Evolutionary conservation across 305 asterid species (phyloP).

Genomic region (Lippia alba): DNA sequence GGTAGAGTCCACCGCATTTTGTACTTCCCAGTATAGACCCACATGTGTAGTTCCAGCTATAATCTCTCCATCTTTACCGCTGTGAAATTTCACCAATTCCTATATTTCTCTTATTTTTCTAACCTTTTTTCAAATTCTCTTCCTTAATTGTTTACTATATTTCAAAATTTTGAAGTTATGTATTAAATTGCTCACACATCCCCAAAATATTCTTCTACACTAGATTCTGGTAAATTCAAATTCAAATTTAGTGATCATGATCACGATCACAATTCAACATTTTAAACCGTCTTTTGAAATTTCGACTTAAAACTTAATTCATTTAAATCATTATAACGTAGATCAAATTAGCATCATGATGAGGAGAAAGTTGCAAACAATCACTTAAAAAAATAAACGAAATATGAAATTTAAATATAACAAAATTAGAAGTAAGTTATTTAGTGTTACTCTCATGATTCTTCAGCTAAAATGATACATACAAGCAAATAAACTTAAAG

Average conservation of each 20-base stretch:
- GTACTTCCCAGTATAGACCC: constrained; percentile 25
- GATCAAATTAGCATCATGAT: no score
- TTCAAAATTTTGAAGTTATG: constrained; percentile 43
- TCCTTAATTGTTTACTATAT: constrained; percentile 25
- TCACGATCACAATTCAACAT: neutral
- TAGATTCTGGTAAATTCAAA: constrained; percentile 9
- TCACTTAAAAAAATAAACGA: no score
- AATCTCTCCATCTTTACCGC: constrained; percentile 55
- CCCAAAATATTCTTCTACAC: constrained; percentile 30
- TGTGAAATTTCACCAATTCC: constrained; percentile 40
- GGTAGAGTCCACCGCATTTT: constrained; percentile 31
- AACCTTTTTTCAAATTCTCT: constrained; percentile 27
- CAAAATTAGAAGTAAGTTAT: no score
- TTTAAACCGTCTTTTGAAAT: no score
- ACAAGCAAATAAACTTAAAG: no score
- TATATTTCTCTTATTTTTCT: constrained; percentile 30
- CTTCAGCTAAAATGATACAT: no score
- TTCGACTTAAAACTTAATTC: no score
- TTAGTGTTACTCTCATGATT: no score
- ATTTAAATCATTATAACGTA: no score
- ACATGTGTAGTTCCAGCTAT: constrained; percentile 57
- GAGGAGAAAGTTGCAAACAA: no score
- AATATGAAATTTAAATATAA: no score
- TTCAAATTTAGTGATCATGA: neutral
- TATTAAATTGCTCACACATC: constrained; percentile 27